Conservation (phyloP, 208 protist species). For the Leishmania lainsoni region DNA sequence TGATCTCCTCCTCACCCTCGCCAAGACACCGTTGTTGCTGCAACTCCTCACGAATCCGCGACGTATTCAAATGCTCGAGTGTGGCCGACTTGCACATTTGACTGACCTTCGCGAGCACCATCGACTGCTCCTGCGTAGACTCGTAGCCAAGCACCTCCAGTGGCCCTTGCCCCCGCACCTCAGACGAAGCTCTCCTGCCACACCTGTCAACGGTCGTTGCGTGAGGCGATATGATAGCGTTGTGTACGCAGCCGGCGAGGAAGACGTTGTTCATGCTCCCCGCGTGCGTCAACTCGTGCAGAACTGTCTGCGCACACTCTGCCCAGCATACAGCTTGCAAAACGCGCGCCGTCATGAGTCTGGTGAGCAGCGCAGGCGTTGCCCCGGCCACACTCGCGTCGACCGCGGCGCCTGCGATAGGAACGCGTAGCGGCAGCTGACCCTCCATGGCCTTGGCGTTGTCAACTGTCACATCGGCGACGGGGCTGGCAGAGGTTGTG, state of each 20-base stretch:
- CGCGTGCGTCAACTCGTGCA: conserved; percentile 29
- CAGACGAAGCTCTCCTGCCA: not conserved
- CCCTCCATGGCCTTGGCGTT: conserved; percentile 1
- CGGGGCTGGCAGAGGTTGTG: not conserved
- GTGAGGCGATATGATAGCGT: conserved; percentile 17
- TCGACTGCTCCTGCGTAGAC: conserved; percentile 32
- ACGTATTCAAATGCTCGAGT: conserved; percentile 21
- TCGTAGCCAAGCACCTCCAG: conserved; percentile 38
- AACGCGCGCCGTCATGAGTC: conserved; percentile 27
- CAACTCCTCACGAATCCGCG: conserved; percentile 22
- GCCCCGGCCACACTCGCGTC: not conserved
- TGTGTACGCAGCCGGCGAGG: conserved; percentile 28
- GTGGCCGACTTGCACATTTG: conserved; percentile 11
- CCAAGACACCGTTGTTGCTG: not conserved
- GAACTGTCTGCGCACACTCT: conserved; percentile 31
- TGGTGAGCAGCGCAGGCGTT: conserved; percentile 7
- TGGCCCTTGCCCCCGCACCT: conserved; percentile 14
- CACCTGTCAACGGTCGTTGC: not conserved
- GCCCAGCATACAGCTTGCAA: conserved; percentile 34
- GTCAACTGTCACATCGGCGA: not conserved
- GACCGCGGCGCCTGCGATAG: not conserved
- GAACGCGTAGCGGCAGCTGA: not conserved
- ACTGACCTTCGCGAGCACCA: conserved; percentile 24
- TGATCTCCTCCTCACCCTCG: conserved; percentile 1
- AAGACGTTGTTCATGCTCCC: conserved; percentile 25